A percentile compares a stretch with the other conserved stretches of the same genome.
Conservation (phyloP, 805 yeast genomes). For the Hanseniaspora lachancei region DNA sequence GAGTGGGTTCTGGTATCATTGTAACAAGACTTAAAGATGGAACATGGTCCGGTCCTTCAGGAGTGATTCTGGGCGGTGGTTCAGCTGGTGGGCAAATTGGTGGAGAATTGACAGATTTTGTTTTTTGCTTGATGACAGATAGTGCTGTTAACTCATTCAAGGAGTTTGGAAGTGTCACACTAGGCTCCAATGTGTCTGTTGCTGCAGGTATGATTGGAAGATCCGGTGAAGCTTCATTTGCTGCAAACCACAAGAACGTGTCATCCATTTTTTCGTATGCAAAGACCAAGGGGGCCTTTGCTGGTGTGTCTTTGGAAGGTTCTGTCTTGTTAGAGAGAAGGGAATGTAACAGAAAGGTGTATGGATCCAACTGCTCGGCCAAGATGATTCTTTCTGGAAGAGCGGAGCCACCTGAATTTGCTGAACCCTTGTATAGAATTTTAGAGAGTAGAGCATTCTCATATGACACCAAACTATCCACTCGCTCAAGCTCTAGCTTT, state of each 20-base stretch:
- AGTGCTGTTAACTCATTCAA: conserved; percentile 90
- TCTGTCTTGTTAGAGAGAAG: conserved; percentile 93
- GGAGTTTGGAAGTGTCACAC: conserved; percentile 82
- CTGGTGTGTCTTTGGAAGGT: conserved; percentile 95
- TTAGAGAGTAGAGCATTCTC: conserved; percentile 75
- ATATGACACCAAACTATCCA: conserved; percentile 35
- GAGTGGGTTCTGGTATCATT: conserved; percentile 95
- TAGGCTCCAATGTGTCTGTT: conserved; percentile 88
- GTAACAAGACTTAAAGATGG: conserved; percentile 93
- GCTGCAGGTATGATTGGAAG: conserved; percentile 98
- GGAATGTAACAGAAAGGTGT: conserved; percentile 91
- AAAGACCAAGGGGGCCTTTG: conserved; percentile 90
- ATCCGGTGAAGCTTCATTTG: conserved; percentile 93
- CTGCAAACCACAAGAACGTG: conserved; percentile 74
- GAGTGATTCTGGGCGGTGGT: conserved; percentile 91
- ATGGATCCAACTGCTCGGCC: conserved; percentile 83
- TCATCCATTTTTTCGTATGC: conserved; percentile 90
- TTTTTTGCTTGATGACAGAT: conserved; percentile 72
- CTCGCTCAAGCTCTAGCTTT: conserved; percentile 18
- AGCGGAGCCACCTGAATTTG: conserved; percentile 85
- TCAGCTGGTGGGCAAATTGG: conserved; percentile 99
- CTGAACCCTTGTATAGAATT: conserved; percentile 75
- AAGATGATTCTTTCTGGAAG: conserved; percentile 69
- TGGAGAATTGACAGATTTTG: conserved; percentile 91
- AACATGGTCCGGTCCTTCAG: conserved; percentile 94